Conservation (phyloP, 306 rosid species). For the Medicago truncatula region MtrunA17r5.0-ANR NC_053049.1:43526001-43526500, state of each 20-base stretch:
- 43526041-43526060: background rate
- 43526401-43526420: constrained; percentile 61
- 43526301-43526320: background rate
- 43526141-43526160: background rate
- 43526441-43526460: constrained; percentile 69
- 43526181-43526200: background rate
- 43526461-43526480: constrained; percentile 66
- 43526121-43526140: background rate
- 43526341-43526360: background rate
- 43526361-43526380: background rate
- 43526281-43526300: constrained; percentile 23
- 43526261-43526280: constrained; percentile 18
- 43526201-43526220: background rate
- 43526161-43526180: background rate
- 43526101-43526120: constrained; percentile 49
- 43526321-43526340: constrained; percentile 53
- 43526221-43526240: background rate
- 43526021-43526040: constrained; percentile 55
- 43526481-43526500: constrained; percentile 60
- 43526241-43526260: constrained; percentile 30
- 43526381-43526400: constrained; percentile 15
- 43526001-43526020: constrained; percentile 74
- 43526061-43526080: background rate
- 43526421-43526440: constrained; percentile 67
- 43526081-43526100: constrained; percentile 15